These are phyloP conservation scores for Lolium perenne DNA, from an alignment of 176 grass and related monocot genomes.

Conservation along the genomic window DNA sequence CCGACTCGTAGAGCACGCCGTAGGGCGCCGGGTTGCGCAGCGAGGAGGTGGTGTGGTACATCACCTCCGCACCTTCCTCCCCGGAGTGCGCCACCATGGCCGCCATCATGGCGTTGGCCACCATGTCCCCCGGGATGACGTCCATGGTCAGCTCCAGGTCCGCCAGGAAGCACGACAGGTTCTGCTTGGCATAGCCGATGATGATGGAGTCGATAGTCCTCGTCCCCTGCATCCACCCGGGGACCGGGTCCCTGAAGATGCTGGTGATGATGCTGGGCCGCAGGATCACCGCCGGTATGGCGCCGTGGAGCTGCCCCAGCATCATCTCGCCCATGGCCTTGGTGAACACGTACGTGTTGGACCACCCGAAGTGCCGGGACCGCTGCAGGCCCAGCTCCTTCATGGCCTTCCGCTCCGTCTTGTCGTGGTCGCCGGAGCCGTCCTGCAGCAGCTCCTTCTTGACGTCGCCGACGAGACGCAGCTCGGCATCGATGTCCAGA, in stretches of 20 bases:
- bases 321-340: conserved; percentile 84
- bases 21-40: conserved; percentile 70
- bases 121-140: conserved; percentile 89
- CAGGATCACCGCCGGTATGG: conserved; percentile 57
- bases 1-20: conserved; percentile 54
- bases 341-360: conserved; percentile 90
- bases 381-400: conserved; percentile 83
- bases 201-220: conserved; percentile 82
- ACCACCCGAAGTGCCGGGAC: conserved; percentile 69
- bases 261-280: conserved; percentile 83
- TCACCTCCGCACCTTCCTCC: background rate
- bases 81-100: conserved; percentile 57
- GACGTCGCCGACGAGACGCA: conserved; percentile 57
- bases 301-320: conserved; percentile 44
- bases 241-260: conserved; percentile 61
- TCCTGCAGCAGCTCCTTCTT: conserved; percentile 41
- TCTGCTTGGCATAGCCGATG: conserved; percentile 74
- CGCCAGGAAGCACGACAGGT: conserved; percentile 71
- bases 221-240: conserved; percentile 83
- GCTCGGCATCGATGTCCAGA: conserved; percentile 74
- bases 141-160: conserved; percentile 66
- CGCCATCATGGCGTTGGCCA: conserved; percentile 80
- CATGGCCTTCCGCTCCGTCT: conserved; percentile 58
- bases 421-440: background rate
- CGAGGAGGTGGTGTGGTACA: conserved; percentile 67